Conservation (phyloP, 805 yeast species). For the Wickerhamiella lipophila region DNA sequence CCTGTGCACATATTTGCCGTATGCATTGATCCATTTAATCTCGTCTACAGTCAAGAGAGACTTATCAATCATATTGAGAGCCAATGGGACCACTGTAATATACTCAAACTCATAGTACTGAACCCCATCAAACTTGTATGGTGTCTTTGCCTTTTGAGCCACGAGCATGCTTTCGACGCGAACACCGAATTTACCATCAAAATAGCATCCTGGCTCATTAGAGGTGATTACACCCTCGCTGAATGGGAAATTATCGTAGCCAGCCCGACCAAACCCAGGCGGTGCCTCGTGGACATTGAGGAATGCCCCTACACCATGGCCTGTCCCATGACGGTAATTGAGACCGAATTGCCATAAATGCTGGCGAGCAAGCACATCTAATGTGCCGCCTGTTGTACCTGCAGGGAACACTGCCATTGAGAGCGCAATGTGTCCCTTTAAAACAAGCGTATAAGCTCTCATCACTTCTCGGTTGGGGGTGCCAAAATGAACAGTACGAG, state of each 20-base stretch:
- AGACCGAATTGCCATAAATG: conserved; percentile 70
- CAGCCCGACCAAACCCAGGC: conserved; percentile 45
- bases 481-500: conserved; percentile 68
- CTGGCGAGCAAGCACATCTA: conserved; percentile 76
- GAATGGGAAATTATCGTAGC: conserved; percentile 41
- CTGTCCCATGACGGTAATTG: conserved; percentile 89
- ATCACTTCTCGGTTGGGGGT: conserved; percentile 47
- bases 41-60: conserved; percentile 48
- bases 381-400: conserved; percentile 57
- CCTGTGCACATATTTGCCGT: conserved; percentile 47
- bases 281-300: conserved; percentile 96
- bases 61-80: conserved; percentile 57
- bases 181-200: conserved; percentile 77
- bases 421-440: conserved; percentile 86
- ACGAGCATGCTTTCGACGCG: conserved; percentile 78
- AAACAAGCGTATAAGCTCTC: conserved; percentile 65
- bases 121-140: conserved; percentile 40
- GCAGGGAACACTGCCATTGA: conserved; percentile 70
- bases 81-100: conserved; percentile 72
- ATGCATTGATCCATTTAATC: conserved; percentile 52
- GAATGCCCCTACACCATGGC: conserved; percentile 89
- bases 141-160: conserved; percentile 34
- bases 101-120: conserved; percentile 64
- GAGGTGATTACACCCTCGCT: conserved; percentile 63
- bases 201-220: conserved; percentile 91